These are phyloP conservation scores for Peronospora destructor DNA, from an alignment of 352 stramenopile genomes.

Conservation along the genomic window DNA sequence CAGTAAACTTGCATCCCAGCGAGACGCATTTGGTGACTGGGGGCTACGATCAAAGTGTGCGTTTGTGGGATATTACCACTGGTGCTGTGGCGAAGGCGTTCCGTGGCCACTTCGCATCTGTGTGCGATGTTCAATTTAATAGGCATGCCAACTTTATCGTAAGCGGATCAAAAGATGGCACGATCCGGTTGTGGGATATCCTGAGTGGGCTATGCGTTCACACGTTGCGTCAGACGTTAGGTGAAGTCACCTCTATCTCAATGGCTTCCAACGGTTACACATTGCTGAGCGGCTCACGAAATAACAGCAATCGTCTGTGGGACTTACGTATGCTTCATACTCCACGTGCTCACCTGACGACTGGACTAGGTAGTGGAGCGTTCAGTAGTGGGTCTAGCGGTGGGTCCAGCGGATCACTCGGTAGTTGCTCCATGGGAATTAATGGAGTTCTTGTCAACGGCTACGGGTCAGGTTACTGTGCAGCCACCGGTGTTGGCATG, in stretches of 20 bases:
- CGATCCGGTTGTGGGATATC: slow-evolving; percentile 84
- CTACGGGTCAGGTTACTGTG: slow-evolving; percentile 18
- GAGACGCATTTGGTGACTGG: slow-evolving; percentile 84
- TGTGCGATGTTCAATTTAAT: slow-evolving; percentile 87
- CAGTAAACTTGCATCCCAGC: slow-evolving; percentile 76
- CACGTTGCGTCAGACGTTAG: slow-evolving; percentile 75
- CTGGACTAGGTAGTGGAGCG: slow-evolving; percentile 20
- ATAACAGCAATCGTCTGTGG: slow-evolving; percentile 87
- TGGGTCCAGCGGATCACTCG: too few relatives aligned
- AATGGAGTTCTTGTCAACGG: slow-evolving; percentile 14
- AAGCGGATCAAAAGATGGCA: slow-evolving; percentile 81
- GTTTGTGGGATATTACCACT: slow-evolving; percentile 77
- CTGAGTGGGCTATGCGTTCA: slow-evolving; percentile 83
- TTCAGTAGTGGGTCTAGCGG: slow-evolving; percentile 4
- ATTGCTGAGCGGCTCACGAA: slow-evolving; percentile 73
- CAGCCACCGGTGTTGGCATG: slow-evolving; percentile 17
- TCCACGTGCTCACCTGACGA: slow-evolving; percentile 54
- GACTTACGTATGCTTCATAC: slow-evolving; percentile 82
- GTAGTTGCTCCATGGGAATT: slow-evolving; percentile 14
- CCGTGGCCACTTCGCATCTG: slow-evolving; percentile 65
- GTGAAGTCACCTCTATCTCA: slow-evolving; percentile 83
- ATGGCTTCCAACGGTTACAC: slow-evolving; percentile 76
- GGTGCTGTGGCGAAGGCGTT: slow-evolving; percentile 72
- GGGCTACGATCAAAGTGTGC: slow-evolving; percentile 84
- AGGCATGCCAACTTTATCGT: slow-evolving; percentile 81